Percentiles rank a stretch among this genome's conserved stretches.
Evolutionary conservation across 345 rosid species (phyloP).

Genomic region (Salix dunnii): DNA sequence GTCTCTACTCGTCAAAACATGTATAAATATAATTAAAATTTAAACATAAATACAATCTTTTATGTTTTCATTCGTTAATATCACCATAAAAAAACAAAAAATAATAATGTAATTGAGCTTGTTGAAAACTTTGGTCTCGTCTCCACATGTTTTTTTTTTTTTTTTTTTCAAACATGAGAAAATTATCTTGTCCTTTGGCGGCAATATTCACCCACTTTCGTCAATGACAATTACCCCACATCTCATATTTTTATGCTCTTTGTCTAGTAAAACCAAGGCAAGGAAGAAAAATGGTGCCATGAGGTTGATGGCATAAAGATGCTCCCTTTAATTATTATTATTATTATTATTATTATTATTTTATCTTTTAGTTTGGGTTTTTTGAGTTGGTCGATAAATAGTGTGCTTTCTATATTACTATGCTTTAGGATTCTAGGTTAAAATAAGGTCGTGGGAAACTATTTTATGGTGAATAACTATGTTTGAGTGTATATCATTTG

Average conservation of each 20-base stretch:
- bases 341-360: not conserved
- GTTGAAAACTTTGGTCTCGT: not conserved
- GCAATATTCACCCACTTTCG: not conserved
- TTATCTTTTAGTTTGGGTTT: too few relatives aligned
- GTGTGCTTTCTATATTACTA: too few relatives aligned
- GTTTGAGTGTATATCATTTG: too few relatives aligned
- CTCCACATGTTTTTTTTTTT: not conserved
- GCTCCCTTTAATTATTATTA: not conserved
- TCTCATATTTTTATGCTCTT: not conserved
- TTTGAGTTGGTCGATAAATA: too few relatives aligned
- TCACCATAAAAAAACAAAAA: too few relatives aligned
- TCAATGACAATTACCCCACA: not conserved
- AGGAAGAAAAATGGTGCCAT: not conserved
- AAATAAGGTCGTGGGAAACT: too few relatives aligned
- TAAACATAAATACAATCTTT: too few relatives aligned
- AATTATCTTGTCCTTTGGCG: not conserved
- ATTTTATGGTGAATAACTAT: too few relatives aligned
- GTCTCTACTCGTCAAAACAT: too few relatives aligned
- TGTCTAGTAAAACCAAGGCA: not conserved
- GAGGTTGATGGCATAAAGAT: not conserved
- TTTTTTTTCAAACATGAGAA: not conserved
- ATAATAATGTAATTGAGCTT: not conserved
- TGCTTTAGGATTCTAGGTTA: too few relatives aligned
- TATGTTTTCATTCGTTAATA: too few relatives aligned
- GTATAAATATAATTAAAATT: too few relatives aligned